Base-by-base conservation (phyloP, 2,329 filamentous ascomycete species). In the Trematosphaeria pertusa region DNA sequence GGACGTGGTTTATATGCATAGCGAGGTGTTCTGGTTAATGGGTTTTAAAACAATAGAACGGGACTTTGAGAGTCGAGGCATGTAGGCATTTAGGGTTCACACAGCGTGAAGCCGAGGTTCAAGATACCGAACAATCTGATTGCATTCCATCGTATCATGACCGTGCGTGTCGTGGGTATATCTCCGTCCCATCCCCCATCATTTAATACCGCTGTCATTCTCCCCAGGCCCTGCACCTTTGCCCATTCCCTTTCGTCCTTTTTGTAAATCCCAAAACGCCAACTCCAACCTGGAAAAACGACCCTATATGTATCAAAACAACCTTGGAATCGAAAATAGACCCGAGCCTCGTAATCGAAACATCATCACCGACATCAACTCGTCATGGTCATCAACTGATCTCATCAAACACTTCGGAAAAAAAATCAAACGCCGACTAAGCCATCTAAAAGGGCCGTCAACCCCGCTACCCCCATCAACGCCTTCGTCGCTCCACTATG, bases 371-470 rank as follows among this genome's bases (percentile, higher is more conserved):
- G n/a, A n/a, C n/a, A n/a, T n/a, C n/a, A n/a, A n/a, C n/a, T n/a
- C n/a, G n/a, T n/a, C n/a, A n/a, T n/a, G n/a, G n/a, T n/a, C n/a
- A n/a, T n/a, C n/a, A n/a, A n/a, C n/a, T n/a, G n/a, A n/a, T n/a
- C n/a, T n/a, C n/a, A n/a, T n/a, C n/a, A n/a, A n/a, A n/a, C n/a
- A n/a, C n/a, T n/a, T n/a, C n/a, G n/a, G n/a, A n/a, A n/a, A n/a
- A n/a, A n/a, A n/a, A 14, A 18, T 48, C 37, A 48, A 31, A 65
- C 43, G 33, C 54, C 59, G 41, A 61, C 56, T 50, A 70, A 51
- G 17, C 66, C 67, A 60, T 73, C 69, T 54, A 73, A 48, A 42
- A 73, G 47, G 14, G 67, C 67, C 26, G 69, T 70, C 54, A 72
- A 51, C n/a, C 69, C 69, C 5, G 67, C 69, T 37, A 71, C 66